Evolutionary conservation across 169 alveolate species (phyloP), one percentile per base, ranked within the genome.

Genomic region (Cryptosporidium muris): DNA sequence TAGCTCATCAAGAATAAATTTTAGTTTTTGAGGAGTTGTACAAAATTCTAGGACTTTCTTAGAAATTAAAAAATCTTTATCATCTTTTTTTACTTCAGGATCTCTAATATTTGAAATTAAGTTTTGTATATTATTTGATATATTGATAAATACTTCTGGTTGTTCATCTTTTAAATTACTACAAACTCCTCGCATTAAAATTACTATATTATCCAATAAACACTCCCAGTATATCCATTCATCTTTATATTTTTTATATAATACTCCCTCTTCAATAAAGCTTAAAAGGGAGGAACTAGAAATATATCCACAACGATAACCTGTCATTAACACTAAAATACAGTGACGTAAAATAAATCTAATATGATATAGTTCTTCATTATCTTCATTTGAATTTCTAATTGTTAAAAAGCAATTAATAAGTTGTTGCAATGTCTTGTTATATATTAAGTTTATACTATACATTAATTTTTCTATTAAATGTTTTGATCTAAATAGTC

Each of bases 281-380:
- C 52, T 60, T 38, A 58, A 38, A 11, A 74, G 16, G n/a, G 60
- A 66, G 3, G 9, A 11, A 5, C 64, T 38, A 37, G 85, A 74
- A 8, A 58, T 58, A 58, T 48, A 58, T 16, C 85, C 85, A 14
- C 85, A 74, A 14, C 85, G 63, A 58, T 74, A 74, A 47, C 54
- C 60, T 1, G 85, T 40, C 9, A 58, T 34, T 12, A 74, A 9
- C 6, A 68, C 43, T 4, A 74, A 43, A 11, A 38, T 43, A 56
- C 54, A 58, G 45, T 60, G 85, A 7, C 85, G 54, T 49, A 74
- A 58, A 6, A 56, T 74, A 0, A 74, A 34, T 38, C 49, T 74
- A 36, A 34, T 74, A 42, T 74, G 45, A 47, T 74, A 74, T 45
- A 53, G 9, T 42, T 58, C 85, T 12, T 34, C 56, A 5, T 58